Conservation (phyloP, 139 green algal genomes). For the Pedinophyceae sp. region DNA sequence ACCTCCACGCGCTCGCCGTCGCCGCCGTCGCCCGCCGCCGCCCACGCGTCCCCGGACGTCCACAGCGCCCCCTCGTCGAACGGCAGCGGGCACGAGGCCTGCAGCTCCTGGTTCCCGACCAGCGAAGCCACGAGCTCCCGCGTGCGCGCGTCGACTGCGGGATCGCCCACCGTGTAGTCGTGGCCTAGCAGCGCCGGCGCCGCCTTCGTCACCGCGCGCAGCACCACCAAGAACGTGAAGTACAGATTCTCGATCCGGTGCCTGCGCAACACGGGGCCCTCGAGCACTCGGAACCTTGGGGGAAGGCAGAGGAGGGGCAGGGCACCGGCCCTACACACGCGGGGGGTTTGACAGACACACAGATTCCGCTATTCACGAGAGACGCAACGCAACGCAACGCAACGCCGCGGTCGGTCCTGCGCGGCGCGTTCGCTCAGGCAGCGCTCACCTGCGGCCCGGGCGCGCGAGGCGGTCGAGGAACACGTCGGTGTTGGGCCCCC, state of each 20-base stretch:
- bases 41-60: slow-evolving; percentile 52
- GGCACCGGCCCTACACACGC: too few species aligned
- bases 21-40: too few species aligned
- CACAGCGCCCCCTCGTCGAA: slow-evolving; percentile 87
- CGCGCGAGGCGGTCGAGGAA: slow-evolving; percentile 28
- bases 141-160: slow-evolving; percentile 43
- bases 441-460: neutral
- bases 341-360: too few species aligned
- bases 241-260: slow-evolving; percentile 74
- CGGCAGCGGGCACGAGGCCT: slow-evolving; percentile 58
- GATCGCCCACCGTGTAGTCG: slow-evolving; percentile 44
- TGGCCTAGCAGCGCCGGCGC: slow-evolving; percentile 34
- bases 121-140: slow-evolving; percentile 34
- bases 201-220: slow-evolving; percentile 70
- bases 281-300: too few species aligned
- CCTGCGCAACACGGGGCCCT: slow-evolving; percentile 3
- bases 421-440: too few species aligned
- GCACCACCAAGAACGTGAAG: slow-evolving; percentile 85
- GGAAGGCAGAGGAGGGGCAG: too few species aligned
- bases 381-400: too few species aligned
- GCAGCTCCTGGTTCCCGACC: slow-evolving; percentile 33
- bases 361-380: too few species aligned
- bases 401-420: too few species aligned
- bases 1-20: slow-evolving; percentile 37
- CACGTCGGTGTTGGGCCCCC: slow-evolving; percentile 56